Percentiles rank a stretch among this genome's conserved stretches.
Evolutionary conservation across 148 eudicot genomes (phyloP).

Genomic region (Tetragonia tetragonoides): DNA sequence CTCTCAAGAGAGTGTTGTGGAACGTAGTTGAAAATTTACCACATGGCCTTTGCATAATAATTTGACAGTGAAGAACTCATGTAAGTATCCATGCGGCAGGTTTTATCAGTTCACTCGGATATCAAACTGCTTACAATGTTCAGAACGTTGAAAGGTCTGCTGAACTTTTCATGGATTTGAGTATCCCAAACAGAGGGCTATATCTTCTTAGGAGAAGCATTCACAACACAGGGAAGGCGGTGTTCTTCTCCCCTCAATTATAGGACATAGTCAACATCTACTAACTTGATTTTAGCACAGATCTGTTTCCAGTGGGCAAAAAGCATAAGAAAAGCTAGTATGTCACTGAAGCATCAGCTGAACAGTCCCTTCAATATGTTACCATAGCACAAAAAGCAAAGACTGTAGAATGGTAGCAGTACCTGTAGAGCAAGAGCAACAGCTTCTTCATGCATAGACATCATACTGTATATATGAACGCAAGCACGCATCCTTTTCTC

Average conservation of each 20-base stretch:
- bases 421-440: constrained; percentile 99
- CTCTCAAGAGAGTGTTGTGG: no score
- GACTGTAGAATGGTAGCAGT: constrained; percentile 9
- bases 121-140: no score
- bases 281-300: not conserved
- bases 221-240: not conserved
- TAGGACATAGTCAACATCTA: not conserved
- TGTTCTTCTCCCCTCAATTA: not conserved
- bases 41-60: no score
- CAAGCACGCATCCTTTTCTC: constrained; percentile 97
- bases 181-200: not conserved
- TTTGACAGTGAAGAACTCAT: no score
- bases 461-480: constrained; percentile 99
- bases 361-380: not conserved
- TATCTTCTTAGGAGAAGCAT: not conserved
- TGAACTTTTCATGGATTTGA: no score
- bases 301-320: not conserved
- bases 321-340: not conserved
- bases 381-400: not conserved
- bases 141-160: no score
- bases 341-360: not conserved
- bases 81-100: no score
- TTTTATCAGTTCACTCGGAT: no score
- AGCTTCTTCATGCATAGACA: constrained; percentile 99
- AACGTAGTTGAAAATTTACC: no score